Evolutionary conservation across 768 basidiomycete genomes (phyloP), one percentile per base, ranked within the genome.

Genomic region (Pleurotus pulmonarius): DNA sequence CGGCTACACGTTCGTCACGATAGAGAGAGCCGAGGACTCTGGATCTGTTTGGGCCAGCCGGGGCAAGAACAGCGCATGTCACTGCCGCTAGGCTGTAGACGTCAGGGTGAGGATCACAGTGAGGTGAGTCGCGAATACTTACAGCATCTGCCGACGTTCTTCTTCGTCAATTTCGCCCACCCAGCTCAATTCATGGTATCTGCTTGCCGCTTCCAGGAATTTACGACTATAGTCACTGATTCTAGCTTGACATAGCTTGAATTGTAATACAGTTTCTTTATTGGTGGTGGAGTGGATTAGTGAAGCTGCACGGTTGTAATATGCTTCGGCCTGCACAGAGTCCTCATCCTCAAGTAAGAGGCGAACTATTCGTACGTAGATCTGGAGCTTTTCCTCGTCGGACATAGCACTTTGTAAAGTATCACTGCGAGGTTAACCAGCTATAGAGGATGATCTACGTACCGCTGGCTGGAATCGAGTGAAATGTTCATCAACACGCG

Each of bases 291-390:
- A 83, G 68, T 94, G 90, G 20, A 92, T 86, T 18, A 98, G 82
- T 18, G 94, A 82, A 1, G 94, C 92, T 16, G 97, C 97, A 55
- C 97, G 90, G 66, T 95, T 96, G 70, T 96, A 96, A 72, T 94
- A 98, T 2, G 94, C 92, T 68, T 98, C 96, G n/a, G 97, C 97
- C 70, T 94, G 92, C 2, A 95, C 89, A 3, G 92, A 93, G 66
- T 99, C 96, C 68, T 96, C 94, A 55, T 97, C 94, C 75, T 99
- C 96, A 34, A 99, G 80, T 16, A 97, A 80, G 4, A 98, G 80
- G 15, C 97, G 87, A 52, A 98, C 92, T 61, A 98, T 96, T 57
- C 95, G 89, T 58, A 98, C 86, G 67, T 98, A 97, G 38, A 96
- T 81, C 24, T 83, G 82, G 38, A 99, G 82, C 69, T 94, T 97